These are phyloP conservation scores for Exophiala viscosa DNA, from an alignment of 2,329 filamentous ascomycete genomes.

Conservation along the genomic window DNA sequence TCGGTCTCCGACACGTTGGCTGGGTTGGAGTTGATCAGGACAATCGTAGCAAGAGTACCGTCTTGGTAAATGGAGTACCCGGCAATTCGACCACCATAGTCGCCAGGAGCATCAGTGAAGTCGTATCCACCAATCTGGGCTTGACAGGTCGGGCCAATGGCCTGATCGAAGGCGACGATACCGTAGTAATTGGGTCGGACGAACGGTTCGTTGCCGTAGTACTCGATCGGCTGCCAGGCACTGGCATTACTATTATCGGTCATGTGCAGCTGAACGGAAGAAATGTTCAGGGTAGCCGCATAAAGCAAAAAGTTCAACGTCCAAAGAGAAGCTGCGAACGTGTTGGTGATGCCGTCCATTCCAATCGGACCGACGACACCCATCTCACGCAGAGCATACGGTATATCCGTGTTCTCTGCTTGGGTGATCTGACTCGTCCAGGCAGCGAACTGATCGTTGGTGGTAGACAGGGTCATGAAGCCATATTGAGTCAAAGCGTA, in stretches of 20 bases:
- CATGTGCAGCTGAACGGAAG: slow-evolving; percentile 52
- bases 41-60: slow-evolving; percentile 40
- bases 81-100: slow-evolving; percentile 42
- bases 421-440: slow-evolving; percentile 45
- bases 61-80: slow-evolving; percentile 47
- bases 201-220: slow-evolving; percentile 40
- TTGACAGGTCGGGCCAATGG: slow-evolving; percentile 47
- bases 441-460: slow-evolving; percentile 46
- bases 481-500: slow-evolving; percentile 43
- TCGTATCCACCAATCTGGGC: slow-evolving; percentile 41
- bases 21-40: slow-evolving; percentile 46
- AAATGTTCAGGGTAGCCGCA: slow-evolving; percentile 46
- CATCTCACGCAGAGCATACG: slow-evolving; percentile 52
- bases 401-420: slow-evolving; percentile 40
- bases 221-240: slow-evolving; percentile 47
- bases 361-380: slow-evolving; percentile 50
- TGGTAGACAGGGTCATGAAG: slow-evolving; percentile 46
- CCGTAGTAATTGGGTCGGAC: slow-evolving; percentile 52
- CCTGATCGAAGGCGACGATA: slow-evolving; percentile 49
- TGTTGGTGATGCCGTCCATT: slow-evolving; percentile 45
- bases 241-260: slow-evolving; percentile 51
- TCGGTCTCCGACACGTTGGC: slow-evolving; percentile 39
- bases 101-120: slow-evolving; percentile 31
- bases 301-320: slow-evolving; percentile 53
- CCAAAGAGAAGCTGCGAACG: slow-evolving; percentile 51